Evolutionary conservation across 306 rosid genomes (phyloP), one percentile per base, ranked within the genome.

Genomic region (Alnus glutinosa): DNA sequence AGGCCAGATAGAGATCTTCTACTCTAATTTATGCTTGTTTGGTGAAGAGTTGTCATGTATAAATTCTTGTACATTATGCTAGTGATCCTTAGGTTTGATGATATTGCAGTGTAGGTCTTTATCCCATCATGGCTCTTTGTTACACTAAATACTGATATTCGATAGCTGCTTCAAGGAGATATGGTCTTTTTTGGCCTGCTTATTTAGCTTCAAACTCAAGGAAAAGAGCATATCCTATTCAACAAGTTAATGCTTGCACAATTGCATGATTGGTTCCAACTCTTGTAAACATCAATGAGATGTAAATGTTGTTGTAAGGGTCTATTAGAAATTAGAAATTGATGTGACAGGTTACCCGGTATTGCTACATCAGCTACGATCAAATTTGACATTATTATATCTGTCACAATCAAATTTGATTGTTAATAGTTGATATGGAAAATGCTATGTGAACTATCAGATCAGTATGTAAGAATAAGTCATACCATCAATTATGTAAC

Each of bases 31-130:
- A 58, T 71, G 74, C 19, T 62, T 47, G 48, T 36, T 48, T 34
- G 74, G 68, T 49, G 12, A 57, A 77, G 47, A 32, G 46, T 75
- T 75, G 32, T 83, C 61, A 7, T 83, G 87, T 84, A 77, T 78
- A 80, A 48, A 71, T 46, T 32, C 61, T 50, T 79, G 82, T 79
- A 79, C 82, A 72, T 72, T 48, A 59, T 59, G 58, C 42, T 36
- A 30, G 59, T 42, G 58, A 52, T 77, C 54, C 57, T 32, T 15
- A 1, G 75, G 15, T 57, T 55, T 55, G 75, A 39, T 68, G 16
- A 58, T 4, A 7, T 36, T 58, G 36, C 36, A 9, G 39, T 78
- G 61, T 58, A 32, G 12, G 28, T 36, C 4, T 62, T 76, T 63
- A 34, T 49, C 39, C 68, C 18, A 9, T 8, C 12, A 30, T 28